A percentile compares a stretch with the other conserved stretches of the same genome.
Conservation (phyloP, 2,329 filamentous ascomycete species). For the Aspergillus spinulosporus region DNA sequence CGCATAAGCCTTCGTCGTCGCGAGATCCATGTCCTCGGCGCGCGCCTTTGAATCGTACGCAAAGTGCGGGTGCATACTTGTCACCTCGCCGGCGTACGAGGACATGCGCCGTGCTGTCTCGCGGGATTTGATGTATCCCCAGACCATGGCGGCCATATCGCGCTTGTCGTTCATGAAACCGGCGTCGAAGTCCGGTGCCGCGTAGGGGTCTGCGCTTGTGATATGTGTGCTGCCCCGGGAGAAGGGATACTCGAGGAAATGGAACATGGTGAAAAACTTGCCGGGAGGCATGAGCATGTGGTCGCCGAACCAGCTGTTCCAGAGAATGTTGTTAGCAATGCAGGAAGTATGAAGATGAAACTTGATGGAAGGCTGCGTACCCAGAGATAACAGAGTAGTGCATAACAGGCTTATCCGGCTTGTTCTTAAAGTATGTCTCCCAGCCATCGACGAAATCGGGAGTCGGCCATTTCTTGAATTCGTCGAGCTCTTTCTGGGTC, state of each 20-base stretch:
- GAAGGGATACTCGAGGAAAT: constrained; percentile 77
- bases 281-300: constrained; percentile 66
- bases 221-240: constrained; percentile 72
- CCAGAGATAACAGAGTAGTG: constrained; percentile 77
- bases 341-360: background rate
- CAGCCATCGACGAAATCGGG: constrained; percentile 69
- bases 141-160: constrained; percentile 82
- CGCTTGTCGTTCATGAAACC: constrained; percentile 85
- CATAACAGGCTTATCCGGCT: constrained; percentile 85
- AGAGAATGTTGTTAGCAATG: too few relatives aligned
- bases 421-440: constrained; percentile 81
- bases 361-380: constrained; percentile 25
- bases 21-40: constrained; percentile 70
- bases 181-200: constrained; percentile 72
- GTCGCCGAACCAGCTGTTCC: constrained; percentile 45
- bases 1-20: constrained; percentile 73
- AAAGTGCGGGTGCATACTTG: constrained; percentile 68
- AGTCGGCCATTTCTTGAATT: constrained; percentile 72
- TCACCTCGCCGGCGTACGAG: constrained; percentile 73
- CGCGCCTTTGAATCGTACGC: constrained; percentile 68
- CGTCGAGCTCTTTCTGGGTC: constrained; percentile 64
- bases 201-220: constrained; percentile 70
- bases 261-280: constrained; percentile 83
- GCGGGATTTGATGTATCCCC: constrained; percentile 79
- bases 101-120: constrained; percentile 78